A percentile compares a stretch with the other conserved stretches of the same genome.
These are phyloP conservation scores for Solanum pinnatisectum DNA, from an alignment of 257 asterid species.

Conservation along the genomic window DNA sequence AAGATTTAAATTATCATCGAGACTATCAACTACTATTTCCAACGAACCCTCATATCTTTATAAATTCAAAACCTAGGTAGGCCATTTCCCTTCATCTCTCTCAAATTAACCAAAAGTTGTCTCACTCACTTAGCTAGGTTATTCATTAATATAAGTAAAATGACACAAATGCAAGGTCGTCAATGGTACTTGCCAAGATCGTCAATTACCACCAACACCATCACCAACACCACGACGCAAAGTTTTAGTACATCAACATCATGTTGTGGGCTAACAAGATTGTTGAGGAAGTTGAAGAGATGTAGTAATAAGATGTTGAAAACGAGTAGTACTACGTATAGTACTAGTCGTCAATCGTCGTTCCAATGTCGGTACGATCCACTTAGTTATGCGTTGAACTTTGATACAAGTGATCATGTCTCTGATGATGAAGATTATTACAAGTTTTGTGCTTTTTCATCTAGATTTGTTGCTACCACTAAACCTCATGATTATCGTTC, in stretches of 20 bases:
- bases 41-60: not conserved
- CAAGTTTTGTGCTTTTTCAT: slow-evolving; percentile 60
- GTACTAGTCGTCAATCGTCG: slow-evolving; percentile 32
- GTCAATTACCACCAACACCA: not conserved
- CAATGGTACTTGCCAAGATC: slow-evolving; percentile 29
- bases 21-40: not conserved
- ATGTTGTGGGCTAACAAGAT: slow-evolving; percentile 44
- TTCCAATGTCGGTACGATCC: slow-evolving; percentile 66
- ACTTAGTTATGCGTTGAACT: slow-evolving; percentile 63
- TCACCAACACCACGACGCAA: not conserved
- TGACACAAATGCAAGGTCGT: slow-evolving; percentile 22
- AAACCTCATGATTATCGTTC: not conserved
- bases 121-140: not conserved
- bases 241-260: slow-evolving; percentile 1
- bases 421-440: slow-evolving; percentile 47
- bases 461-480: slow-evolving; percentile 50
- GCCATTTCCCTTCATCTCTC: not conserved
- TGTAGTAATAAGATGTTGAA: slow-evolving; percentile 31
- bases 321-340: not conserved
- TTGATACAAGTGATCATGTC: slow-evolving; percentile 30
- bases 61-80: not conserved
- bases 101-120: not conserved
- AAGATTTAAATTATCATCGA: not conserved
- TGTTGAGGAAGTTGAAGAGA: slow-evolving; percentile 48
- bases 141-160: not conserved